Evolutionary conservation across 2,329 filamentous ascomycete genomes (phyloP).

Genomic region (Apiospora hydei): DNA sequence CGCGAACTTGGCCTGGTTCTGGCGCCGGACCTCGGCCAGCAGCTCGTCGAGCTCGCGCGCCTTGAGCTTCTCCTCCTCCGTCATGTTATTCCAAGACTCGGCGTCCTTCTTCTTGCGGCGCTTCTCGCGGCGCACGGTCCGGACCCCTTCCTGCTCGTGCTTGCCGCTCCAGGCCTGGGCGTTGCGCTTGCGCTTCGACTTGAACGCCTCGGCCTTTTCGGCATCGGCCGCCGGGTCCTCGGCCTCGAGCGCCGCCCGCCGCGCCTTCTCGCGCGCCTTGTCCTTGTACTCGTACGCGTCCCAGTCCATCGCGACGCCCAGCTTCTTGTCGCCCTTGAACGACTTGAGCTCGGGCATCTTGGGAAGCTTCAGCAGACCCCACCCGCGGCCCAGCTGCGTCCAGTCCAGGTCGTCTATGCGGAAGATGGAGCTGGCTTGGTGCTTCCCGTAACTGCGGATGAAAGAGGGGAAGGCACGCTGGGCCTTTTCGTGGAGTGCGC

Average conservation of each 20-base stretch:
- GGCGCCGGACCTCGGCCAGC: constrained; percentile 67
- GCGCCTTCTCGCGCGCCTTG: constrained; percentile 71
- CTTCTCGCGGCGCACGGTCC: constrained; percentile 68
- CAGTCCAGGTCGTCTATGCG: constrained; percentile 83
- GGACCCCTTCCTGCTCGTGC: constrained; percentile 69
- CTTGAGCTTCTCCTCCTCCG: constrained; percentile 71
- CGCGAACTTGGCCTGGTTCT: constrained; percentile 57
- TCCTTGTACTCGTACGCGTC: constrained; percentile 75
- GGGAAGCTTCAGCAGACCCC: constrained; percentile 86
- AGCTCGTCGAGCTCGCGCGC: constrained; percentile 69
- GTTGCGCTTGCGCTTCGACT: constrained; percentile 64
- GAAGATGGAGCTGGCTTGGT: constrained; percentile 92
- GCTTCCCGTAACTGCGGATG: constrained; percentile 90
- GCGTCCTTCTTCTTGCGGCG: constrained; percentile 70
- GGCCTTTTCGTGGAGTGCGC: constrained; percentile 80
- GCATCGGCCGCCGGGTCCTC: constrained; percentile 40
- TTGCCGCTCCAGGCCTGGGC: constrained; percentile 78
- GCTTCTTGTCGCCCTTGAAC: constrained; percentile 72
- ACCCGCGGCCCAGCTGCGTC: constrained; percentile 79
- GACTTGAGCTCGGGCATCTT: constrained; percentile 90
- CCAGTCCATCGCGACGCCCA: constrained; percentile 72
- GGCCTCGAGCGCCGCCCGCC: constrained; percentile 62
- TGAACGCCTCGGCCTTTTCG: constrained; percentile 23
- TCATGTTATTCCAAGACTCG: constrained; percentile 67
- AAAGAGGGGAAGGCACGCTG: constrained; percentile 93